Conservation (phyloP, 352 stramenopile species). For the Globisporangium mamillatum region DNA sequence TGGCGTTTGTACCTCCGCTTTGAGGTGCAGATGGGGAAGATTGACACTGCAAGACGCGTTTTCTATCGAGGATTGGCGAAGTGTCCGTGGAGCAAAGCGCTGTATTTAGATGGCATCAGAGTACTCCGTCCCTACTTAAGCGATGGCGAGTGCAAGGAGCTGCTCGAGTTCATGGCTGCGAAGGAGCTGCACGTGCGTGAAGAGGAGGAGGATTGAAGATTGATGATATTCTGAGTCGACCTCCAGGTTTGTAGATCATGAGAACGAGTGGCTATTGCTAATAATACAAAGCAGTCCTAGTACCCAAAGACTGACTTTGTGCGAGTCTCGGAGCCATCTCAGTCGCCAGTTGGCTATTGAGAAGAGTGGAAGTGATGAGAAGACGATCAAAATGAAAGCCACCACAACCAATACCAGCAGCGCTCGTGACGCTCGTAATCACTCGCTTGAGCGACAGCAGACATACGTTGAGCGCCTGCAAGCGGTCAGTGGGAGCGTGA, state of each 20-base stretch:
- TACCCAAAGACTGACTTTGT: background rate
- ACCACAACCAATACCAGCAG: background rate
- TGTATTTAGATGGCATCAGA: conserved; percentile 68
- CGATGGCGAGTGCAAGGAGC: conserved; percentile 53
- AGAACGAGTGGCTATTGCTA: background rate
- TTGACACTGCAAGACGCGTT: conserved; percentile 65
- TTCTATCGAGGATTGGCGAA: conserved; percentile 70
- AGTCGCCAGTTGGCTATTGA: background rate
- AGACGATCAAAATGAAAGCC: background rate
- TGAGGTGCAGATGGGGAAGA: conserved; percentile 64
- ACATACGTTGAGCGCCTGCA: conserved; percentile 23
- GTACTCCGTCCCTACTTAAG: conserved; percentile 67
- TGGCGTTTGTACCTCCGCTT: conserved; percentile 82
- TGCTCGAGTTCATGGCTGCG: conserved; percentile 61
- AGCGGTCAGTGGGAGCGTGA: conserved; percentile 18
- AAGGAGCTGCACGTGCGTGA: conserved; percentile 74
- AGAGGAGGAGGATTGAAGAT: conserved; percentile 16
- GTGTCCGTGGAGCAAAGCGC: conserved; percentile 75
- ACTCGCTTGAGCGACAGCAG: conserved; percentile 2
- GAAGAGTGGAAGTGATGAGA: background rate
- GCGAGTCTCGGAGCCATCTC: background rate
- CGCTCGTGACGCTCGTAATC: background rate
- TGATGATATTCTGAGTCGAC: conserved; percentile 12
- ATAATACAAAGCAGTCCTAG: background rate
- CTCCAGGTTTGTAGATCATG: background rate